phyloP scores from a whole-genome alignment of 345 rosid species.

The Rhizophora apiculata region DNA sequence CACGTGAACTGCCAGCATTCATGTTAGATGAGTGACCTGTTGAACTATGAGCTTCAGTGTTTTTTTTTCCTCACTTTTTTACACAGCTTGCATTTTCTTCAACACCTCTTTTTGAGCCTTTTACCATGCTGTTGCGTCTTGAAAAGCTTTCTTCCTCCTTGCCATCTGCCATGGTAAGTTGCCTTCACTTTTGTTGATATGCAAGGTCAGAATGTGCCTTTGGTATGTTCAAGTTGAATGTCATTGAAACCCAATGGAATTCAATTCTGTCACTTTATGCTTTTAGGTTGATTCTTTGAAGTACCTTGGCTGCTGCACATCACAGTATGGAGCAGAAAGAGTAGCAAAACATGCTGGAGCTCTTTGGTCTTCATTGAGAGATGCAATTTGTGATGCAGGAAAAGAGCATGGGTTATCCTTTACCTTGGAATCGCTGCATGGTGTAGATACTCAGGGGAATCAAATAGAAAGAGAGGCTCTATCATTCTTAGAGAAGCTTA shows the following conservation, averaged over 20 bases:
- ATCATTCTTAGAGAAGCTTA: constrained; percentile 49
- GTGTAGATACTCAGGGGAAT: constrained; percentile 36
- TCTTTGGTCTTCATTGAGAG: constrained; percentile 74
- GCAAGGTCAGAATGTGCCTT: background rate
- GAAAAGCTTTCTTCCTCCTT: constrained; percentile 91
- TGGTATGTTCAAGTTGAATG: no score
- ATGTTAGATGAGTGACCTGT: constrained; percentile 1
- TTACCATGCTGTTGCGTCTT: constrained; percentile 74
- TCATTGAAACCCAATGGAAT: background rate
- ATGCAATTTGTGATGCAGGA: constrained; percentile 49
- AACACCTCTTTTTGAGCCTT: constrained; percentile 89
- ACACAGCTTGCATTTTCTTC: constrained; percentile 71
- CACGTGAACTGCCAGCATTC: background rate
- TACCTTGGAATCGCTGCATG: constrained; percentile 42
- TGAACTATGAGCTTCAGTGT: background rate
- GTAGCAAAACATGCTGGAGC: constrained; percentile 55
- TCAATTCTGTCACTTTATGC: constrained; percentile 9
- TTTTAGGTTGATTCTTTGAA: constrained; percentile 84
- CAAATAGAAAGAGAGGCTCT: constrained; percentile 62
- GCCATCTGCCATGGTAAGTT: constrained; percentile 74
- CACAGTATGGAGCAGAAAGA: constrained; percentile 63
- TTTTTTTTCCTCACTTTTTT: background rate
- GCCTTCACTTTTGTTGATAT: constrained; percentile 6
- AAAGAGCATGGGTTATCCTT: constrained; percentile 36
- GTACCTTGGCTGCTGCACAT: constrained; percentile 56